Evolutionary conservation across 1,284 basidiomycete species (phyloP).

Genomic region (Vanrija sp.): DNA sequence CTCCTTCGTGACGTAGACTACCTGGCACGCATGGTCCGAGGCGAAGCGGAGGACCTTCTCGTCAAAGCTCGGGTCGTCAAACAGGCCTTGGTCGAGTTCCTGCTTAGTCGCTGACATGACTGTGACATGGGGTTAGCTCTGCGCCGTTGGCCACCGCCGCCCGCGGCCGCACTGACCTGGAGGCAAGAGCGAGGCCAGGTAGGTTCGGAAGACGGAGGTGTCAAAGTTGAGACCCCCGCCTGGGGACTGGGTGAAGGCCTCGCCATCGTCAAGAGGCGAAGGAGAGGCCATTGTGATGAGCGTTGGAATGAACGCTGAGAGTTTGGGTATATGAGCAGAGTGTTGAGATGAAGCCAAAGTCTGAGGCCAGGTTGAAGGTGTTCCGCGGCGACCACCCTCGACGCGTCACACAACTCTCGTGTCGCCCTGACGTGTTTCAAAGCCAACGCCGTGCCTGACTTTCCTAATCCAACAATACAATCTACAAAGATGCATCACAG

Average conservation of each 20-base stretch:
- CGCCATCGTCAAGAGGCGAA: slow-evolving; percentile 27
- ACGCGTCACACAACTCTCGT: too few relatives aligned
- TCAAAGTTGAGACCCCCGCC: slow-evolving; percentile 36
- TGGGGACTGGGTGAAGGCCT: slow-evolving; percentile 11
- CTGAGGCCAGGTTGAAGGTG: too few relatives aligned
- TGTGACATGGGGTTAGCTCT: slow-evolving; percentile 7
- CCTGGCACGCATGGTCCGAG: slow-evolving; percentile 41
- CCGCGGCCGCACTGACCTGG: slow-evolving; percentile 25
- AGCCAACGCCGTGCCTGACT: background rate
- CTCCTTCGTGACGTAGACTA: slow-evolving; percentile 46
- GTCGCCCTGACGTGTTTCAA: background rate
- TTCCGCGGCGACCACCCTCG: too few relatives aligned
- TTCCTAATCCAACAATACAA: background rate
- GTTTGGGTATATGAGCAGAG: too few relatives aligned
- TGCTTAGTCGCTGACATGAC: slow-evolving; percentile 44
- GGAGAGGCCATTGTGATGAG: slow-evolving; percentile 18
- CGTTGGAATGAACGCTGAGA: background rate
- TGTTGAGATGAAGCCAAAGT: too few relatives aligned
- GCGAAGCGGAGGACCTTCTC: slow-evolving; percentile 46
- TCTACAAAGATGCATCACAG: slow-evolving; percentile 13
- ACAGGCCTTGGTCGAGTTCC: slow-evolving; percentile 42
- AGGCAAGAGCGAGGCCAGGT: slow-evolving; percentile 36
- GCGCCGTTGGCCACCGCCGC: background rate
- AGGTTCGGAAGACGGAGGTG: slow-evolving; percentile 38
- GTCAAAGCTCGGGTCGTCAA: slow-evolving; percentile 43